phyloP scores from a whole-genome alignment of 2,329 filamentous ascomycete genomes.

The Ascocoryne sarcoides region DNA sequence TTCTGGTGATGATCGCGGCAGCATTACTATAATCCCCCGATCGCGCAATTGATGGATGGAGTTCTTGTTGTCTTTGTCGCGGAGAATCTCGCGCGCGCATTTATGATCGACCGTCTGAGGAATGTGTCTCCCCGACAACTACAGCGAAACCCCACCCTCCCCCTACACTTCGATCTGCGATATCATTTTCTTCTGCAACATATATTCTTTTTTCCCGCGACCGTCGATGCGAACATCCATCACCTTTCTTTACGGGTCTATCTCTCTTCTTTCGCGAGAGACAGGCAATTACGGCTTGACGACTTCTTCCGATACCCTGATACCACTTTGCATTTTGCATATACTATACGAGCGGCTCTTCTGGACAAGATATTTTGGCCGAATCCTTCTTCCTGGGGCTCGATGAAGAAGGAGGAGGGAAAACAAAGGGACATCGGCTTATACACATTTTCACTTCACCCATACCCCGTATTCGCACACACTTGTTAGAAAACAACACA shows the following conservation, averaged over 20 bases:
- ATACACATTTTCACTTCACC: conserved; percentile 11
- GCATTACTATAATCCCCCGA: conserved; percentile 40
- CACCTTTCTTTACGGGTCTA: conserved; percentile 18
- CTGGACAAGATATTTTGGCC: not conserved
- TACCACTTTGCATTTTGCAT: not conserved
- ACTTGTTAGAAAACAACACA: not conserved
- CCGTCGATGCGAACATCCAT: conserved; percentile 19
- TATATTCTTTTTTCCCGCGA: conserved; percentile 4
- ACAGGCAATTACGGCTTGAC: conserved; percentile 19
- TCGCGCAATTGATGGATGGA: conserved; percentile 1
- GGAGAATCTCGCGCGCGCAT: no score
- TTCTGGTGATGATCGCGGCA: conserved; percentile 41
- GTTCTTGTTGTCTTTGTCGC: conserved; percentile 4
- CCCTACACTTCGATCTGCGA: not conserved
- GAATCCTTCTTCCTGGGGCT: not conserved
- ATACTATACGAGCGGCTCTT: conserved; percentile 1
- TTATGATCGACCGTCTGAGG: not conserved
- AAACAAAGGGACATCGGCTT: not conserved
- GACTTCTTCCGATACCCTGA: conserved; percentile 6
- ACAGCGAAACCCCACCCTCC: not conserved
- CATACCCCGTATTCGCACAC: conserved; percentile 19
- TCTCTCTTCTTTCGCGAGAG: not conserved
- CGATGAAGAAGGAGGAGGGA: not conserved
- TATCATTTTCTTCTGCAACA: not conserved
- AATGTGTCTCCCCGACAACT: no score